Percentiles rank a stretch among this genome's conserved stretches.
Conservation (phyloP, 352 stramenopile species). For the Lagenidium sp. region DNA sequence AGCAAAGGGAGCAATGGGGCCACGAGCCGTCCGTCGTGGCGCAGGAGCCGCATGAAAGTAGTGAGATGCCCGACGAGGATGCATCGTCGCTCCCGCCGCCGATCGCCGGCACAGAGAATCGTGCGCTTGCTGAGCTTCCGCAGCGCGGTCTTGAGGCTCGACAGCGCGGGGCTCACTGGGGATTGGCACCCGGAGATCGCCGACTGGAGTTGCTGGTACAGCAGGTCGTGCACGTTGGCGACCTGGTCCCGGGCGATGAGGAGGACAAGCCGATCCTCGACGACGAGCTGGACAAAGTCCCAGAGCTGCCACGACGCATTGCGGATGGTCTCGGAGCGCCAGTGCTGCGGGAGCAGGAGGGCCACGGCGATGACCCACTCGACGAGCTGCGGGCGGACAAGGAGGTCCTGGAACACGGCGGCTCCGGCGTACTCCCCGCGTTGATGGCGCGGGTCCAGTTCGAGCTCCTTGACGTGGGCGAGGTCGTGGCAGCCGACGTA, state of each 20-base stretch:
- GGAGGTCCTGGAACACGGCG: conserved; percentile 15
- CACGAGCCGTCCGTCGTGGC: conserved; percentile 26
- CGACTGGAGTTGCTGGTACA: conserved; percentile 42
- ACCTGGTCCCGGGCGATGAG: conserved; percentile 28
- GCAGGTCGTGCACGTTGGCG: conserved; percentile 44
- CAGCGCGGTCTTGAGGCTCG: conserved; percentile 30
- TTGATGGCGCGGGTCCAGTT: conserved; percentile 20
- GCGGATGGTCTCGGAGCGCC: conserved; percentile 6
- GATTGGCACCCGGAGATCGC: conserved; percentile 14
- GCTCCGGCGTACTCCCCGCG: conserved; percentile 10
- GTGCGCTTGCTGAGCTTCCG: conserved; percentile 35
- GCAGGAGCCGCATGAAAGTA: conserved; percentile 22
- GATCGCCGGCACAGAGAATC: conserved; percentile 22
- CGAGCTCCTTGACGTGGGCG: conserved; percentile 41
- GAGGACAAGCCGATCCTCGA: conserved; percentile 34
- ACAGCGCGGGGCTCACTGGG: conserved; percentile 1
- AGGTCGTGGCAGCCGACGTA: conserved; percentile 40
- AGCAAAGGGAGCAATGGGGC: conserved; percentile 40
- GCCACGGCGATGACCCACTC: conserved; percentile 53
- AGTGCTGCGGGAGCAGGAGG: conserved; percentile 29
- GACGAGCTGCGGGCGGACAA: conserved; percentile 10
- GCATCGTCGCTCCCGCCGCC: conserved; percentile 26
- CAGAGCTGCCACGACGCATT: conserved; percentile 25
- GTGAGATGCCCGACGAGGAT: conserved; percentile 28
- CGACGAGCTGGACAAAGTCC: conserved; percentile 49